These are phyloP conservation scores for Luffa aegyptiaca DNA, from an alignment of 306 rosid genomes.

Conservation along the genomic window DNA sequence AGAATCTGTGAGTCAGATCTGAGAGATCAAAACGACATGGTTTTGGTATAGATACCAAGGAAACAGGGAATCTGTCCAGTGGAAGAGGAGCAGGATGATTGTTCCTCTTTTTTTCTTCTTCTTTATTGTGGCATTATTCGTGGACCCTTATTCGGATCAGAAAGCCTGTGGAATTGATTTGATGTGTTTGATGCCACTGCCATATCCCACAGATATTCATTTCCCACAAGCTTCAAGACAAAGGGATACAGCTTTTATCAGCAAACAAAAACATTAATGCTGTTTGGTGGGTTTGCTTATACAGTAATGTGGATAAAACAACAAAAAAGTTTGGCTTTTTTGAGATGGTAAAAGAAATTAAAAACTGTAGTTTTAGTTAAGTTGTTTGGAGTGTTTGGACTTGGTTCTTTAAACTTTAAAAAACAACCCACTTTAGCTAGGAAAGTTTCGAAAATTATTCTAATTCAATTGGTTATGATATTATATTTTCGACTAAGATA, in stretches of 20 bases:
- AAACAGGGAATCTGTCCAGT: constrained; percentile 8
- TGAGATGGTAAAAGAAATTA: background rate
- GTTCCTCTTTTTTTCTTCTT: background rate
- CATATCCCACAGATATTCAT: background rate
- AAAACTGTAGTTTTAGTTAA: too few species aligned
- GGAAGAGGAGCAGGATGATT: constrained; percentile 10
- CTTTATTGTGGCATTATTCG: background rate
- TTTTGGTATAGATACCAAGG: background rate
- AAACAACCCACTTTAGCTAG: too few species aligned
- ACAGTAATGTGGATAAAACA: background rate
- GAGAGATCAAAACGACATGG: constrained; percentile 1
- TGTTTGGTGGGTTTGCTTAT: background rate
- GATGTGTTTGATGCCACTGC: constrained; percentile 6
- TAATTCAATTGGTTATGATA: too few species aligned
- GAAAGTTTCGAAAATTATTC: too few species aligned
- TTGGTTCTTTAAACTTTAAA: too few species aligned
- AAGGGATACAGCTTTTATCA: background rate
- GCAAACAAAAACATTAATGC: background rate
- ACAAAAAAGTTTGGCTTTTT: background rate
- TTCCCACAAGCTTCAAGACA: background rate
- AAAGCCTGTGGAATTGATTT: constrained; percentile 5
- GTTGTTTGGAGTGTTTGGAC: too few species aligned
- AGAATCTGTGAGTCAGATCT: constrained; percentile 5
- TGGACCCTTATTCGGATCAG: constrained; percentile 12
- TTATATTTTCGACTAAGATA: too few species aligned